Evolutionary conservation across 305 asterid species (phyloP).

Genomic region (Fraxinus sp.): DNA sequence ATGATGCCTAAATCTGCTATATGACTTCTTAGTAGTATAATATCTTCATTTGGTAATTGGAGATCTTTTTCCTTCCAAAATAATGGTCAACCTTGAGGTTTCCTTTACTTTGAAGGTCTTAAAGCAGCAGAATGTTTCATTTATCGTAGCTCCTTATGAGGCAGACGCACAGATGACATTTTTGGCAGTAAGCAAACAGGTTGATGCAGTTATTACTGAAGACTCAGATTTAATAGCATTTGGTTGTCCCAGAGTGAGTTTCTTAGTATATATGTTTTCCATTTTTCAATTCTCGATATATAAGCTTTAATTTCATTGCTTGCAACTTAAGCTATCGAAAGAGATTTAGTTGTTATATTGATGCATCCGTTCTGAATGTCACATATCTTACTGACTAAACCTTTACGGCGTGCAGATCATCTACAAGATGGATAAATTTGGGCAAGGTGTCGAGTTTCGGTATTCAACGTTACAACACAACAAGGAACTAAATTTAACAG

Average conservation of each 20-base stretch:
- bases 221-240: slow-evolving; percentile 89
- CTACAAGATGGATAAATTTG: slow-evolving; percentile 97
- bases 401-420: slow-evolving; percentile 56
- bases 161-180: slow-evolving; percentile 98
- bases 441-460: slow-evolving; percentile 88
- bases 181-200: slow-evolving; percentile 72
- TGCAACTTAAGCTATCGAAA: neutral
- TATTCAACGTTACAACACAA: slow-evolving; percentile 58
- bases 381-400: slow-evolving; percentile 23
- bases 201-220: slow-evolving; percentile 92
- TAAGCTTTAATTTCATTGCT: neutral
- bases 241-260: slow-evolving; percentile 94
- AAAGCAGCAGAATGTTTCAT: slow-evolving; percentile 64
- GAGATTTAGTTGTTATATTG: neutral
- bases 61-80: slow-evolving; percentile 10
- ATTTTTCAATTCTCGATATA: neutral
- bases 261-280: slow-evolving; percentile 18
- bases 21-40: slow-evolving; percentile 3
- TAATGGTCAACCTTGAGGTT: slow-evolving; percentile 6
- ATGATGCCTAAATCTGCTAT: neutral
- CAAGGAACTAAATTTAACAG: slow-evolving; percentile 68
- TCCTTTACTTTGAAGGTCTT: slow-evolving; percentile 51
- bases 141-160: slow-evolving; percentile 93
- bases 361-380: neutral
- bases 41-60: neutral